Conservation (phyloP, 352 stramenopile species). For the Phytophthora tubulina region DNA sequence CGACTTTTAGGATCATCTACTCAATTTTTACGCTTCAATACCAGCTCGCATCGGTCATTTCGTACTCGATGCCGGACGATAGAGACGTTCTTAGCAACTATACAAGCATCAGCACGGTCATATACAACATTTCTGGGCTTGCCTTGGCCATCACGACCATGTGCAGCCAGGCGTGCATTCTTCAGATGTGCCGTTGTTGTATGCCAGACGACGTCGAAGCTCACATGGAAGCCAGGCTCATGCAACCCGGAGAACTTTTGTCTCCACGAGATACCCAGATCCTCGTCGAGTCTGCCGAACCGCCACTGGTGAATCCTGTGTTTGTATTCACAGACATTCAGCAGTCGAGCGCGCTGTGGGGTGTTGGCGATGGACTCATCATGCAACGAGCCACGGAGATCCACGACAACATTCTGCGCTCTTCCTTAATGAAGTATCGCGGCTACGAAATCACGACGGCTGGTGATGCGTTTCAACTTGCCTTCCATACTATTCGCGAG, state of each 20-base stretch:
- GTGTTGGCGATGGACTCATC: slow-evolving; percentile 43
- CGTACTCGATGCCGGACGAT: slow-evolving; percentile 40
- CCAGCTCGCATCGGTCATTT: slow-evolving; percentile 53
- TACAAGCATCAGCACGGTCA: slow-evolving; percentile 45
- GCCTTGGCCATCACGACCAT: slow-evolving; percentile 51
- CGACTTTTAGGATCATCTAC: slow-evolving; percentile 49
- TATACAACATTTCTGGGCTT: slow-evolving; percentile 51
- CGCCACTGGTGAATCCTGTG: slow-evolving; percentile 52
- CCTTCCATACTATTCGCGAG: slow-evolving; percentile 64
- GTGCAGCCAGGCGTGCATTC: slow-evolving; percentile 51
- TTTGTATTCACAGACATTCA: slow-evolving; percentile 79
- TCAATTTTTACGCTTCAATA: slow-evolving; percentile 64
- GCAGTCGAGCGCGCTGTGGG: slow-evolving; percentile 64
- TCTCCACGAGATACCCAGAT: slow-evolving; percentile 39
- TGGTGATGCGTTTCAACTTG: slow-evolving; percentile 64
- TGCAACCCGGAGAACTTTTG: slow-evolving; percentile 40
- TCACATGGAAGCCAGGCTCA: slow-evolving; percentile 42
- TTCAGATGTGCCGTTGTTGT: slow-evolving; percentile 44
- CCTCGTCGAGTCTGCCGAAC: slow-evolving; percentile 42
- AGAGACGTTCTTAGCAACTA: slow-evolving; percentile 35
- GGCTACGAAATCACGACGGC: slow-evolving; percentile 70
- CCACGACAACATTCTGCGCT: slow-evolving; percentile 63
- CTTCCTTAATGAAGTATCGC: slow-evolving; percentile 50
- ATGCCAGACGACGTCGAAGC: slow-evolving; percentile 51
- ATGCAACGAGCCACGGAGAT: slow-evolving; percentile 61